Evolutionary conservation across 2,329 filamentous ascomycete species (phyloP), one percentile per base, ranked within the genome.

Genomic region (Fusarium sp.): DNA sequence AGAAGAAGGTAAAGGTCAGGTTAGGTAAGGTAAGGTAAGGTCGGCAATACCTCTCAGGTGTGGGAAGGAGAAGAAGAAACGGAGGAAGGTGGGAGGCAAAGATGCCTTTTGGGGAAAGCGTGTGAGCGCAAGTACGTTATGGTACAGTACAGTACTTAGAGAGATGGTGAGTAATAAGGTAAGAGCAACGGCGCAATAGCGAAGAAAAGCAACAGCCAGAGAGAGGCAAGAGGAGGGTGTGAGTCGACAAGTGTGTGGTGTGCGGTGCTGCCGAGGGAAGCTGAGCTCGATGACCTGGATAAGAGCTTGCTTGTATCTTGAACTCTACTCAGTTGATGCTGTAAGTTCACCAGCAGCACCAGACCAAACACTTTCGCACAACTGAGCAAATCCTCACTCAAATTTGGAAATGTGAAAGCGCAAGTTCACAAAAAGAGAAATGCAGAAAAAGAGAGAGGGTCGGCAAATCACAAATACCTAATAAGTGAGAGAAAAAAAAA

Each of bases 51-150:
- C 69, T 69, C 53, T 69, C 58, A 59, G 61, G 65, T 65, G 65
- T 58, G 43, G 50, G 44, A 58, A 62, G 18, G 34, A 56, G 68
- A 61, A 66, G 66, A 69, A 72, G 62, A 62, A 67, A 67, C 58
- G 59, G 67, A 70, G 58, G 69, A 72, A 75, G 69, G 69, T 74
- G 72, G 72, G 72, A 74, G 72, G 72, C 72, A 75, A 73, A 67
- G 62, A 73, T 70, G 63, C 62, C 62, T 74, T 65, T 74, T 63
- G 71, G 72, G 69, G 63, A 75, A 71, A 63, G 72, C 65, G 72
- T 65, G 70, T 67, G 61, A 63, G 62, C 58, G 67, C 61, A 57
- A 55, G 60, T 59, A 63, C 31, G 31, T 16, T 26, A 26, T 9
- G 25, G 26, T 34, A 37, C 34, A 37, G 34, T 37, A 37, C 18